Percentiles rank a stretch among this genome's conserved stretches.
Conservation (phyloP, 2,329 filamentous ascomycete species). For the Neofusicoccum umdonicola region DNA sequence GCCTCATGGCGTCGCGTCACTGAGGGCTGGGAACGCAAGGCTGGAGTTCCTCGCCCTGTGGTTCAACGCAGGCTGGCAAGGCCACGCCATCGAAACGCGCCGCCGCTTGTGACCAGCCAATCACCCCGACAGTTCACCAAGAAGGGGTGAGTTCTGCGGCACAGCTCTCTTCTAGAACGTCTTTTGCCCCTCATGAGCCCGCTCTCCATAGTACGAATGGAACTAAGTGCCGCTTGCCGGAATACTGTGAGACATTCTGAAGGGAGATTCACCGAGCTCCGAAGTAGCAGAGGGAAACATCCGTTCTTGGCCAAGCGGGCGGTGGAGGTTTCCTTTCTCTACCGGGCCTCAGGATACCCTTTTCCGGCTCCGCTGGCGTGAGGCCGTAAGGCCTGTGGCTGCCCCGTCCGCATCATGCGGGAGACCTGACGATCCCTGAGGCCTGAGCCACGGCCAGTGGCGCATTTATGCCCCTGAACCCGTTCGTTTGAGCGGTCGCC, state of each 20-base stretch:
- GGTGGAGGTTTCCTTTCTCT: background rate
- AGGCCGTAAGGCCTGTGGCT: background rate
- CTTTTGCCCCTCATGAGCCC: background rate
- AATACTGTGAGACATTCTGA: slow-evolving; percentile 1
- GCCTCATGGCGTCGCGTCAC: background rate
- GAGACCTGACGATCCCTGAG: slow-evolving; percentile 5
- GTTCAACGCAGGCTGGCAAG: background rate
- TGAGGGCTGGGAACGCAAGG: background rate
- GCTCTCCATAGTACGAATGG: background rate
- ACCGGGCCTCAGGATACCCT: background rate
- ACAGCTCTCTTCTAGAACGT: background rate
- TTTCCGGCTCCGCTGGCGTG: background rate
- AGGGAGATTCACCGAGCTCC: slow-evolving; percentile 3
- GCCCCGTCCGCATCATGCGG: slow-evolving; percentile 2
- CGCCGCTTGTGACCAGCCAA: background rate
- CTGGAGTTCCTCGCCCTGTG: background rate
- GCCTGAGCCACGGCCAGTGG: background rate
- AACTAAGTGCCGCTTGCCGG: background rate
- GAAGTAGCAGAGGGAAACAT: background rate
- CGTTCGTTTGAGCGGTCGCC: background rate
- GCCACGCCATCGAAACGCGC: slow-evolving; percentile 2
- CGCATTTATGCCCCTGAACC: background rate
- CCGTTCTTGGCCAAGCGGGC: background rate
- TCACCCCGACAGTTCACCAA: background rate
- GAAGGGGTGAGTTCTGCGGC: background rate